Percentiles rank a stretch among this genome's conserved stretches.
phyloP scores from a whole-genome alignment of 1,284 basidiomycete genomes.

The Coriolopsis trogii region DNA sequence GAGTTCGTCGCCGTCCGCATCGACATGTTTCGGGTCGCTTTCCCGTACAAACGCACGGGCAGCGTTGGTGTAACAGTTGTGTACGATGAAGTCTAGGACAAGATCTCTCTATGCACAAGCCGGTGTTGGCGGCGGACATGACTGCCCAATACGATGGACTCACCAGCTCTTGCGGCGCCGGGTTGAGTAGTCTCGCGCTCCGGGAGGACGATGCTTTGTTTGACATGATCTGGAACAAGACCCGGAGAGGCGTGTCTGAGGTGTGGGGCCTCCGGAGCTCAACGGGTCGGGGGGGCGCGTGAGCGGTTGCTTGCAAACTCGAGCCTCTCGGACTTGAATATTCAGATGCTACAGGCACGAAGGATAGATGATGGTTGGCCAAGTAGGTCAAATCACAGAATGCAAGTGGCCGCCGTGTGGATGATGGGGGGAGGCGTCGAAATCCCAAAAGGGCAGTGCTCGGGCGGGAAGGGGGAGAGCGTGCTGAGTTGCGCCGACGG shows the following conservation, averaged over 20 bases:
- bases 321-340: too few relatives aligned
- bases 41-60: conserved; percentile 74
- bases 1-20: conserved; percentile 72
- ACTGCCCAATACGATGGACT: conserved; percentile 1
- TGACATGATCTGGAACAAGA: conserved; percentile 8
- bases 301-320: too few relatives aligned
- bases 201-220: conserved; percentile 7
- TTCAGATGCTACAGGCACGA: too few relatives aligned
- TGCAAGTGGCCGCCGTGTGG: not conserved
- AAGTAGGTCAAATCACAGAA: too few relatives aligned
- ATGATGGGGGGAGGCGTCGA: not conserved
- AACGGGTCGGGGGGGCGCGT: not conserved
- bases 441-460: not conserved
- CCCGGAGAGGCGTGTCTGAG: not conserved
- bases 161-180: conserved; percentile 27
- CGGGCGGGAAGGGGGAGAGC: not conserved
- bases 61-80: conserved; percentile 71
- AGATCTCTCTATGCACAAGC: conserved; percentile 65
- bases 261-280: too few relatives aligned
- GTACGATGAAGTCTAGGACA: conserved; percentile 81
- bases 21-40: conserved; percentile 58
- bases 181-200: conserved; percentile 16
- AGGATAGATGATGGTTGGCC: too few relatives aligned
- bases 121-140: not conserved
- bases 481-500: not conserved